phyloP scores from a whole-genome alignment of 1,284 basidiomycete genomes.

The Melampsora larici-populina region DNA sequence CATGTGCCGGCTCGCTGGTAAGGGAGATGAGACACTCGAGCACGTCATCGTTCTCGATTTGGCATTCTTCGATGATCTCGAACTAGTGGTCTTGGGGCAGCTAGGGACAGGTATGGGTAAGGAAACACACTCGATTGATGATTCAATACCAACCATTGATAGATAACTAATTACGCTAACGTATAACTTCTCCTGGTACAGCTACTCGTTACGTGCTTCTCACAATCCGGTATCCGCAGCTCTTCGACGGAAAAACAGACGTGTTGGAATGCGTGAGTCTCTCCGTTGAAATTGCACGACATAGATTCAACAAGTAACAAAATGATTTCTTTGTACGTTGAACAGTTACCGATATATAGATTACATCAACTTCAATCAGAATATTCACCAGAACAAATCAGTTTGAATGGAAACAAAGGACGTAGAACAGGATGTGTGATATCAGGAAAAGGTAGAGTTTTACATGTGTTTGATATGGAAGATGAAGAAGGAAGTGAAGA shows the following conservation, averaged over 20 bases:
- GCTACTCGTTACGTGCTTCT: conserved; percentile 19
- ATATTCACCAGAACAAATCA: conserved; percentile 25
- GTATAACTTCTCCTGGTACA: not conserved
- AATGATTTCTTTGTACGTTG: not conserved
- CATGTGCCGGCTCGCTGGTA: not conserved
- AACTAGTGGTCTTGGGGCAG: conserved; percentile 27
- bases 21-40: not conserved
- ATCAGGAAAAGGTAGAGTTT: conserved; percentile 29
- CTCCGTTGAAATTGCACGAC: not conserved
- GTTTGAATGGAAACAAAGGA: conserved; percentile 29
- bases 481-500: conserved; percentile 7
- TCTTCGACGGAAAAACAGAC: not conserved
- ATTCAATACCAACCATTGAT: too few species aligned
- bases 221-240: conserved; percentile 12
- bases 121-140: not conserved
- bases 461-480: conserved; percentile 40
- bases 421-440: conserved; percentile 32
- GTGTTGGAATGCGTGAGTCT: not conserved
- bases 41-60: conserved; percentile 18
- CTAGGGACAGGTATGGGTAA: conserved; percentile 17
- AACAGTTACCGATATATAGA: conserved; percentile 32
- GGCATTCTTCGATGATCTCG: conserved; percentile 35
- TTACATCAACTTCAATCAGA: conserved; percentile 28
- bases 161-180: too few species aligned
- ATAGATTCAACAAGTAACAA: not conserved